Evolutionary conservation across 2,329 filamentous ascomycete species (phyloP), one percentile per base, ranked within the genome.

Genomic region (Phialophora chinensis): DNA sequence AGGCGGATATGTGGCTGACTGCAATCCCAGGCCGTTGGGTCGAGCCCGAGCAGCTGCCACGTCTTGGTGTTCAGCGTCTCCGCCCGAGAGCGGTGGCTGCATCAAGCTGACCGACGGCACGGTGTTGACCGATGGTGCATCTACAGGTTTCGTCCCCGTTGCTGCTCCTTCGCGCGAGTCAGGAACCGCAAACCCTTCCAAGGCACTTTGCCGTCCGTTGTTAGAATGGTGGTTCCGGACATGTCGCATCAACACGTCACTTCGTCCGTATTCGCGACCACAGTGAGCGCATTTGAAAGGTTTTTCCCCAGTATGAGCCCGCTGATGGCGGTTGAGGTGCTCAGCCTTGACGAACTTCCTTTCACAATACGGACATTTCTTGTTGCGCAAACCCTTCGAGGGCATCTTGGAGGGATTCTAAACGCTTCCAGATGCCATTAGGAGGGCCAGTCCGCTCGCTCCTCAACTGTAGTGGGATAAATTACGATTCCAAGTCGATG

Each of bases 251-350:
- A 65, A 54, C 14, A 65, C 62, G 31, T 65, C 62, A 20, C 62
- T 60, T 3, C 62, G 55, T 14, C 42, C 62, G 25, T 65, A 65
- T n/a, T 60, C 92, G 81, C 98, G 98, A 54, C 93, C 93, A 75
- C 94, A 98, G 27, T 97, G 92, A 0, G 93, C 91, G 79, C 94
- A 98, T 81, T 95, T 93, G 87, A 97, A 98, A 0, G 94, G 94
- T 84, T 98, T 98, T 84, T 98, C 94, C 75, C 94, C 94, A 0
- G 94, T 98, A 81, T 98, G 94, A 53, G 77, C 79, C 62, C 78
- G 77, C 50, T 79, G 68, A 66, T 80, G 78, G 23, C 78, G 77
- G 70, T 79, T 79, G 49, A 80, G 67, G 69, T 80, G 78, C 66
- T 80, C 78, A 1, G 55, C 56, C 27, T 65, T 65, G 55, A 33